phyloP scores from a whole-genome alignment of 1,284 basidiomycete genomes.

The Ustilago cynodontis region DNA sequence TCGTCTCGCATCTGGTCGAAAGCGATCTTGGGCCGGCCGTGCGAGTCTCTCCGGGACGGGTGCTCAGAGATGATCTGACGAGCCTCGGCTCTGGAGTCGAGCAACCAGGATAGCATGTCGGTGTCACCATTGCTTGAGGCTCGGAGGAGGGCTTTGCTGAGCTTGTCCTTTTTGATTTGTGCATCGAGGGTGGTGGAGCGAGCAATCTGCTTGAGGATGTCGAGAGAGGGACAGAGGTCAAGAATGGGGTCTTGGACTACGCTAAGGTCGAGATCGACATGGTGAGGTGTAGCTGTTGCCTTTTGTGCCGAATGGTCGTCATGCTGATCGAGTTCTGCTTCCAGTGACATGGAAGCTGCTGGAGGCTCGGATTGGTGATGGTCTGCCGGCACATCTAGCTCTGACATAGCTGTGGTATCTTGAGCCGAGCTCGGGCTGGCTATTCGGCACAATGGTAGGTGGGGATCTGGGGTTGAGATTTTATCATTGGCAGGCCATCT shows the following conservation, averaged over 20 bases:
- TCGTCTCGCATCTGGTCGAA: constrained; percentile 52
- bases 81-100: constrained; percentile 40
- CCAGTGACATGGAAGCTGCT: constrained; percentile 5
- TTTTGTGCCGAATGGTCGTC: background rate
- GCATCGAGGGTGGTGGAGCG: constrained; percentile 16
- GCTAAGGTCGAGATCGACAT: constrained; percentile 36
- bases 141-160: constrained; percentile 45
- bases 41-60: constrained; percentile 12
- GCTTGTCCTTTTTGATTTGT: constrained; percentile 30
- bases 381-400: background rate
- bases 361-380: background rate
- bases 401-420: background rate
- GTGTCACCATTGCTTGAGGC: constrained; percentile 57
- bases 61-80: constrained; percentile 26
- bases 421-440: background rate
- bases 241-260: constrained; percentile 48
- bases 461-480: background rate
- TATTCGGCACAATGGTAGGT: background rate
- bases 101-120: constrained; percentile 61
- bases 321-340: constrained; percentile 8
- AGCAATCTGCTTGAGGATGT: constrained; percentile 43
- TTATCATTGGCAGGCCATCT: background rate
- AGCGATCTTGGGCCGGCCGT: constrained; percentile 17
- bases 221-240: constrained; percentile 56
- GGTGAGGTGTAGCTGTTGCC: background rate